phyloP scores from a whole-genome alignment of 352 stramenopile species.

The Pythium angustatum region DNA sequence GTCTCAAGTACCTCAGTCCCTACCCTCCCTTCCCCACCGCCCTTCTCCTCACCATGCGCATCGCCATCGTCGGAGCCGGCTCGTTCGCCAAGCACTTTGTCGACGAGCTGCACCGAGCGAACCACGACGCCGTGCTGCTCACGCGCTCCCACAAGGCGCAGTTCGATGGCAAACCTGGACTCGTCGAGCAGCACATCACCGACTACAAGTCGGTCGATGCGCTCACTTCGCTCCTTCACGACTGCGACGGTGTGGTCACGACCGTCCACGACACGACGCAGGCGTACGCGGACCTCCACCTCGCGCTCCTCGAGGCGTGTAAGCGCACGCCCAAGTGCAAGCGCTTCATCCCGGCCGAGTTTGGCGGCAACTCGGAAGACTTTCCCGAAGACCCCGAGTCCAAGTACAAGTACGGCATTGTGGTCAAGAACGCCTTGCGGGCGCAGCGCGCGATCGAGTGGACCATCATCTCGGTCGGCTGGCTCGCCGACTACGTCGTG shows the following conservation, averaged over 20 bases:
- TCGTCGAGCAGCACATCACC: slow-evolving; percentile 35
- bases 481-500: slow-evolving; percentile 39
- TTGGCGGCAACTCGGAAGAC: slow-evolving; percentile 35
- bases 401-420: slow-evolving; percentile 16
- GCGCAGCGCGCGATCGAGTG: slow-evolving; percentile 39
- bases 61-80: slow-evolving; percentile 39
- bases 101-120: slow-evolving; percentile 27
- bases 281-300: slow-evolving; percentile 22
- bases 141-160: slow-evolving; percentile 41
- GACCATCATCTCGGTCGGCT: slow-evolving; percentile 35
- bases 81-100: slow-evolving; percentile 39
- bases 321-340: slow-evolving; percentile 41
- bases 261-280: slow-evolving; percentile 8
- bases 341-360: slow-evolving; percentile 49
- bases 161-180: slow-evolving; percentile 34
- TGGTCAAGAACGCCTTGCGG: slow-evolving; percentile 27
- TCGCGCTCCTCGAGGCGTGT: slow-evolving; percentile 36
- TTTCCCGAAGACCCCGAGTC: slow-evolving; percentile 21
- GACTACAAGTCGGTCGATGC: slow-evolving; percentile 32
- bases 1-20: no score
- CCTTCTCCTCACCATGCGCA: no score
- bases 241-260: slow-evolving; percentile 34
- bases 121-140: slow-evolving; percentile 39
- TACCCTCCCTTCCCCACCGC: no score
- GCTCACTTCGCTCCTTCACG: slow-evolving; percentile 20